Conservation (phyloP, 768 basidiomycete species). For the Termitomyces sp. region DNA sequence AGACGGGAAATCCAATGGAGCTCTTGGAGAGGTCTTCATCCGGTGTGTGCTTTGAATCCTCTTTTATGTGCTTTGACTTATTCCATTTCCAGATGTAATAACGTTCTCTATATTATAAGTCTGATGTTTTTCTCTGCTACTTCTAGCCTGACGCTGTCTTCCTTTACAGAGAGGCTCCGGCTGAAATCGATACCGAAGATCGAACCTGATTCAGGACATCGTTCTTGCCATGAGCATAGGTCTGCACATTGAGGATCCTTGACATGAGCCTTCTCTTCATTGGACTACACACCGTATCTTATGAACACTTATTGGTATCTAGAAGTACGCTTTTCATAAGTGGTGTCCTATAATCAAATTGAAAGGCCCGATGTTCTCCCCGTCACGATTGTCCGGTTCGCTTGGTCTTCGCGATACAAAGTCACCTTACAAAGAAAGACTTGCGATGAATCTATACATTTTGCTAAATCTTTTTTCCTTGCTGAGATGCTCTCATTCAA, state of each 20-base stretch:
- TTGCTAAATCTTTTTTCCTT: neutral
- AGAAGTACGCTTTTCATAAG: neutral
- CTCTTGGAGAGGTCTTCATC: slow-evolving; percentile 98
- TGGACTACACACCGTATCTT: neutral
- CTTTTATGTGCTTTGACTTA: slow-evolving; percentile 8
- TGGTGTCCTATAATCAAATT: neutral
- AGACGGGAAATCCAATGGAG: slow-evolving; percentile 91
- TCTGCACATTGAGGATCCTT: neutral
- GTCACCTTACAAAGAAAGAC: neutral
- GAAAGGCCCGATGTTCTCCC: neutral
- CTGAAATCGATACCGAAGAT: slow-evolving; percentile 30
- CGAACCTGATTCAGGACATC: neutral
- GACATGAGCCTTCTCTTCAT: neutral
- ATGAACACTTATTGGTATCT: neutral
- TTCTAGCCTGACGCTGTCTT: slow-evolving; percentile 19
- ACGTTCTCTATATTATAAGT: slow-evolving; percentile 95
- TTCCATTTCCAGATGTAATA: slow-evolving; percentile 68
- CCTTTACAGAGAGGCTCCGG: slow-evolving; percentile 69
- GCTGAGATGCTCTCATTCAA: neutral
- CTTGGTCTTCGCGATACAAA: neutral
- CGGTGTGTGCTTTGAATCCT: slow-evolving; percentile 47
- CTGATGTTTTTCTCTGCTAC: slow-evolving; percentile 10
- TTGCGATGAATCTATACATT: neutral
- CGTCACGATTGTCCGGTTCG: neutral
- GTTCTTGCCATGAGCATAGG: neutral